Percentiles rank a stretch among this genome's conserved stretches.
Evolutionary conservation across 495 filamentous ascomycete genomes (phyloP).

Genomic region (Umbilicaria muhlenbergii): DNA sequence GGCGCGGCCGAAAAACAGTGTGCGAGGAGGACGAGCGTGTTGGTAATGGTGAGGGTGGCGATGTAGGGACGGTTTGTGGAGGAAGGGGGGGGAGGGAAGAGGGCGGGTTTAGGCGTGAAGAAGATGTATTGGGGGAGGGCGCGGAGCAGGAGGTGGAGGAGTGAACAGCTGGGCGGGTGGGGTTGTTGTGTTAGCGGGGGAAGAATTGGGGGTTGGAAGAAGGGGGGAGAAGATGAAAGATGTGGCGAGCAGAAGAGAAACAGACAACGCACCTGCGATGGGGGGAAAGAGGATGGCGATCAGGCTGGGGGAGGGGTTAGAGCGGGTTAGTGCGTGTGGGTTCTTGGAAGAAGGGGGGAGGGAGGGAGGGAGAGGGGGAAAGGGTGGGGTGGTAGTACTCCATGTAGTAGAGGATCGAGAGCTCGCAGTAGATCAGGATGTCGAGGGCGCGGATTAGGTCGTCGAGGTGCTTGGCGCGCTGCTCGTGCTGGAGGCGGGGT

Average conservation of each 20-base stretch:
- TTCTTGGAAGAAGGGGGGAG: background rate
- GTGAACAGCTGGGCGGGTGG: conserved; percentile 46
- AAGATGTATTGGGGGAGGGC: conserved; percentile 56
- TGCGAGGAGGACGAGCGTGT: conserved; percentile 55
- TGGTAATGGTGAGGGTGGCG: conserved; percentile 52
- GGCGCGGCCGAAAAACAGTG: conserved; percentile 49
- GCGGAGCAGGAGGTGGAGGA: conserved; percentile 55
- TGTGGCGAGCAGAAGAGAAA: conserved; percentile 1
- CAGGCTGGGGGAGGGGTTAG: conserved; percentile 27
- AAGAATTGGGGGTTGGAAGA: background rate
- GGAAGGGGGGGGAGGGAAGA: conserved; percentile 51
- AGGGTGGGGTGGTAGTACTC: conserved; percentile 41
- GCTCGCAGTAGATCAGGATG: conserved; percentile 63
- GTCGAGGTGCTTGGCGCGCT: conserved; percentile 47
- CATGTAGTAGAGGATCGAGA: conserved; percentile 77
- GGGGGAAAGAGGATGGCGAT: conserved; percentile 65
- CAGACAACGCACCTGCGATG: conserved; percentile 43
- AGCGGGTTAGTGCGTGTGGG: too few relatives aligned
- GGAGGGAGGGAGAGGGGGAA: background rate
- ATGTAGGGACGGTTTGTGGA: conserved; percentile 47
- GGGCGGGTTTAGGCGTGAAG: conserved; percentile 62
- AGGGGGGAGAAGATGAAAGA: conserved; percentile 2
- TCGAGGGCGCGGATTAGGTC: conserved; percentile 60
- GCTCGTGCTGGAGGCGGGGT: background rate
- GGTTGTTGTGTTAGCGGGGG: background rate